phyloP scores from a whole-genome alignment of 306 rosid genomes.

The Cicer cuneatum region DNA sequence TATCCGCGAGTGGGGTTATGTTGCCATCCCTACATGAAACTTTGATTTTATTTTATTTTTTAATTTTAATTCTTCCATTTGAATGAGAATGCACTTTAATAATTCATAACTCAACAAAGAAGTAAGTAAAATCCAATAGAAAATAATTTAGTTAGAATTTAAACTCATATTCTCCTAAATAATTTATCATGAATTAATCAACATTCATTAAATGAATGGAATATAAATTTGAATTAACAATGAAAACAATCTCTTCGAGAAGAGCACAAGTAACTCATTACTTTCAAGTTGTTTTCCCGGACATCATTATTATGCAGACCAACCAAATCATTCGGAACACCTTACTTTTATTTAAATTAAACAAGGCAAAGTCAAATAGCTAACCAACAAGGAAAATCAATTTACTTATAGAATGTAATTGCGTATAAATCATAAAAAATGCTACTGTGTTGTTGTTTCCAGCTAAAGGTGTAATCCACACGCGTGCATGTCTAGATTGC shows the following conservation, averaged over 20 bases:
- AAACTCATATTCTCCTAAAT: too few species aligned
- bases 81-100: too few species aligned
- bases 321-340: conserved; percentile 33
- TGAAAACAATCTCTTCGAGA: conserved; percentile 8
- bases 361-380: conserved; percentile 29
- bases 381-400: background rate
- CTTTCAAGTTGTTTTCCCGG: conserved; percentile 5
- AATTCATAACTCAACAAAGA: too few species aligned
- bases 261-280: conserved; percentile 2
- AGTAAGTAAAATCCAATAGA: too few species aligned
- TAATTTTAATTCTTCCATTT: too few species aligned
- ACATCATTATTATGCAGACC: conserved; percentile 29
- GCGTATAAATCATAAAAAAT: background rate
- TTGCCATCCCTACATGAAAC: too few species aligned
- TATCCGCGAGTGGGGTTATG: too few species aligned
- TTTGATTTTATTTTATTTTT: too few species aligned
- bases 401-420: conserved; percentile 23
- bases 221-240: background rate
- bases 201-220: too few species aligned
- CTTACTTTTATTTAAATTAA: background rate
- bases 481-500: too few species aligned
- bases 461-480: background rate
- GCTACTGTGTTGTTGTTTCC: background rate
- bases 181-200: too few species aligned
- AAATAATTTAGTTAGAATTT: too few species aligned